These are phyloP conservation scores for Astrothelium macrocarpum DNA, from an alignment of 495 filamentous ascomycete species.

Conservation along the genomic window DNA sequence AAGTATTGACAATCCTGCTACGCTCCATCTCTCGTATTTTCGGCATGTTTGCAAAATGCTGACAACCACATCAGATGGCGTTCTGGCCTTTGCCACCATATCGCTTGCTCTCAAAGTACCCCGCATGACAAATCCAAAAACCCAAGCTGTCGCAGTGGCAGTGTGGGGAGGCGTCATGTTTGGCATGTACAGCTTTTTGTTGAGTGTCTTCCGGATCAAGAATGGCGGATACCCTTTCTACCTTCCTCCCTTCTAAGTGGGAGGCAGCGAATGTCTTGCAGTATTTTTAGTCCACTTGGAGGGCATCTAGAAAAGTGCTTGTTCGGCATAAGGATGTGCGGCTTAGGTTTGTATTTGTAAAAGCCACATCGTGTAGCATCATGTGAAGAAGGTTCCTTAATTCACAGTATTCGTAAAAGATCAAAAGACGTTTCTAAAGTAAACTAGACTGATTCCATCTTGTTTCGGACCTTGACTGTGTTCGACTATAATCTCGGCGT, in stretches of 20 bases:
- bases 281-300: too few species aligned
- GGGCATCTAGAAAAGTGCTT: too few species aligned
- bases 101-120: constrained; percentile 84
- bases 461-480: too few species aligned
- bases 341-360: too few species aligned
- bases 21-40: neutral
- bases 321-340: too few species aligned
- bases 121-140: constrained; percentile 63
- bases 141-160: constrained; percentile 72
- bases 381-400: too few species aligned
- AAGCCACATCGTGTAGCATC: too few species aligned
- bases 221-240: constrained; percentile 93
- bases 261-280: neutral
- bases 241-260: constrained; percentile 71
- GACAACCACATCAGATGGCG: constrained; percentile 53
- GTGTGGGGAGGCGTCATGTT: constrained; percentile 74
- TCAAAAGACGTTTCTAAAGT: too few species aligned
- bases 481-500: too few species aligned
- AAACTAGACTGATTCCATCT: too few species aligned
- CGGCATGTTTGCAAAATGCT: neutral
- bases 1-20: constrained; percentile 35
- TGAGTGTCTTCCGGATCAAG: constrained; percentile 89
- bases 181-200: constrained; percentile 81
- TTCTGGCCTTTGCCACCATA: constrained; percentile 87
- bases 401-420: too few species aligned